Percentiles rank a stretch among this genome's conserved stretches.
Conservation (phyloP, 2,329 filamentous ascomycete species). For the Neofusicoccum umdonicola region DNA sequence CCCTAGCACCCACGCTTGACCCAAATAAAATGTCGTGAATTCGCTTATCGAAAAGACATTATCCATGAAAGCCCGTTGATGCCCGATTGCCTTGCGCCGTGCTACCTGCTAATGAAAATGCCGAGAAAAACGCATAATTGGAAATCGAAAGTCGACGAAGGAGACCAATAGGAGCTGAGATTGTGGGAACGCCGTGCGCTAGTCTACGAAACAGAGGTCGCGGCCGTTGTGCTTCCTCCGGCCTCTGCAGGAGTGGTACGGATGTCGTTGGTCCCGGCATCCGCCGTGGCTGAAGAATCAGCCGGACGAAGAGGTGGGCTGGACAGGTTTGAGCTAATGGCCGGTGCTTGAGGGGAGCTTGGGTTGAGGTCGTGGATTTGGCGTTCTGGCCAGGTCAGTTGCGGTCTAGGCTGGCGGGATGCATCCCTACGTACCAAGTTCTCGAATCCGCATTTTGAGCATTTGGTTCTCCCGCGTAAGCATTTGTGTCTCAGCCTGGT, state of each 20-base stretch:
- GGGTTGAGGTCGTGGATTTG: slow-evolving; percentile 35
- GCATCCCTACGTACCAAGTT: slow-evolving; percentile 57
- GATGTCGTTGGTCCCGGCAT: background rate
- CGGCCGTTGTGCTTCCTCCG: background rate
- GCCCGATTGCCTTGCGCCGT: background rate
- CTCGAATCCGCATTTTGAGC: slow-evolving; percentile 70
- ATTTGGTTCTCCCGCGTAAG: slow-evolving; percentile 79
- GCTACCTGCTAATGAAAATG: slow-evolving; percentile 6
- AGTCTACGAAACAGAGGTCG: background rate
- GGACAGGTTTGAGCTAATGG: slow-evolving; percentile 27
- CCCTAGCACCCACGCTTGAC: background rate
- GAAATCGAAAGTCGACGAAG: background rate
- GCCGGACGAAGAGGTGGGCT: slow-evolving; percentile 21
- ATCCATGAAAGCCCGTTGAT: background rate
- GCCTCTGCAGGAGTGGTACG: slow-evolving; percentile 3
- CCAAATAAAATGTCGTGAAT: background rate
- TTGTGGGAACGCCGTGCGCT: background rate
- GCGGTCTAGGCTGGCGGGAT: slow-evolving; percentile 10
- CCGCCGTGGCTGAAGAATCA: background rate
- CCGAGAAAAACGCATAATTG: background rate
- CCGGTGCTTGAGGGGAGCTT: slow-evolving; percentile 31
- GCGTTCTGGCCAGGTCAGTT: slow-evolving; percentile 27
- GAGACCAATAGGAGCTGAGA: background rate
- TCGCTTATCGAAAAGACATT: background rate
- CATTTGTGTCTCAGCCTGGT: slow-evolving; percentile 78